phyloP scores from a whole-genome alignment of 768 basidiomycete genomes.

The Amanita polypyramis region DNA sequence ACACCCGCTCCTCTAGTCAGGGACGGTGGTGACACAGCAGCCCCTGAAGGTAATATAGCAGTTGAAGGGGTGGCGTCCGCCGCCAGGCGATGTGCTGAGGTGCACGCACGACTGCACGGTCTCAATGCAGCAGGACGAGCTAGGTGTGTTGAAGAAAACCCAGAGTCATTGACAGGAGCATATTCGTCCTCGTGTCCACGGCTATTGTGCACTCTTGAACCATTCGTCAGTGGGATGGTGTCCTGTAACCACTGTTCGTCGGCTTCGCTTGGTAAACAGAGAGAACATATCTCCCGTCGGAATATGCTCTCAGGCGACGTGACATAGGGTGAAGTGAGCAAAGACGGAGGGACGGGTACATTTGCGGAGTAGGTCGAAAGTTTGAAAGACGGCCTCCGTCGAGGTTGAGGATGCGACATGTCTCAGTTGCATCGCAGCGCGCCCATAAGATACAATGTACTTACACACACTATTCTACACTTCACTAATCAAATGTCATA shows the following conservation, averaged over 20 bases:
- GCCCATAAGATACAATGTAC: neutral
- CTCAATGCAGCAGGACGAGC: too few relatives aligned
- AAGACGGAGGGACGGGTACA: slow-evolving; percentile 49
- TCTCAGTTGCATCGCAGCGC: neutral
- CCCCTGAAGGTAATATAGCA: too few relatives aligned
- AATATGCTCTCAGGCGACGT: slow-evolving; percentile 40
- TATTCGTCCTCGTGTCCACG: too few relatives aligned
- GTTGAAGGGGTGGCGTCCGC: too few relatives aligned
- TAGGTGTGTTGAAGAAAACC: too few relatives aligned
- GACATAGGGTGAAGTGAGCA: slow-evolving; percentile 45
- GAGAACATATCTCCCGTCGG: slow-evolving; percentile 22
- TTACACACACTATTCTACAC: slow-evolving; percentile 3
- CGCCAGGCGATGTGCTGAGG: too few relatives aligned
- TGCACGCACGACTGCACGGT: too few relatives aligned
- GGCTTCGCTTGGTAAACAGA: slow-evolving; percentile 32
- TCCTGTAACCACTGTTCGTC: slow-evolving; percentile 58
- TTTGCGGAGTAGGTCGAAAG: slow-evolving; percentile 23
- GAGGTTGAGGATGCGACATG: slow-evolving; percentile 4
- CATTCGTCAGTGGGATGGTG: slow-evolving; percentile 50
- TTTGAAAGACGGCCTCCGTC: slow-evolving; percentile 20
- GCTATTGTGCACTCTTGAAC: too few relatives aligned
- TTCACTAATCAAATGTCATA: slow-evolving; percentile 5
- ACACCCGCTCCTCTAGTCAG: too few relatives aligned
- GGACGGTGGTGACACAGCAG: too few relatives aligned
- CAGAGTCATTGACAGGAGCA: too few relatives aligned